A percentile compares a stretch with the other conserved stretches of the same genome.
These are phyloP conservation scores for Epithele typhae DNA, from an alignment of 768 basidiomycete species.

Conservation along the genomic window DNA sequence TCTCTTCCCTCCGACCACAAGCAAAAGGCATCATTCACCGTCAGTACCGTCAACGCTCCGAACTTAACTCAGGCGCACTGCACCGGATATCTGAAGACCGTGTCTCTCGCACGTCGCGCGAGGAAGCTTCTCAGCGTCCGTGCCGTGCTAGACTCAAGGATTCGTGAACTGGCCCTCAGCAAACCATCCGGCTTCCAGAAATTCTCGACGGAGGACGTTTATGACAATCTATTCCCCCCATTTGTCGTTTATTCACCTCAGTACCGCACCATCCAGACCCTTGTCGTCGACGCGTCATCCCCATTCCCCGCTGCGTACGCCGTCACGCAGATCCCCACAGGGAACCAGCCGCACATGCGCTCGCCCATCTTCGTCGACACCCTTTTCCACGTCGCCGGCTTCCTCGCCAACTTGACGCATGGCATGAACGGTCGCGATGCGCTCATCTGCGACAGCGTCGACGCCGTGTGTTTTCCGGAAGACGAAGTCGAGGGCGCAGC, in stretches of 20 bases:
- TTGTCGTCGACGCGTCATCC: constrained; percentile 44
- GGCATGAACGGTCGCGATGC: constrained; percentile 38
- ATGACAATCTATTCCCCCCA: constrained; percentile 65
- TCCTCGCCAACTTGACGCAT: constrained; percentile 57
- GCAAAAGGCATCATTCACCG: neutral
- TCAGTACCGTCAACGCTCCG: neutral
- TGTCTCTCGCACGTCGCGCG: no score
- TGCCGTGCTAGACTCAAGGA: no score
- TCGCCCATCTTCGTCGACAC: constrained; percentile 65
- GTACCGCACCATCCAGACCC: constrained; percentile 54
- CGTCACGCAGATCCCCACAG: constrained; percentile 36
- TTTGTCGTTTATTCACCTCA: constrained; percentile 58
- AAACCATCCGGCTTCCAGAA: no score
- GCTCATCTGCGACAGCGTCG: constrained; percentile 60
- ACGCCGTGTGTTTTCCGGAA: constrained; percentile 43
- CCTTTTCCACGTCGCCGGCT: constrained; percentile 65
- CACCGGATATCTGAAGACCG: neutral
- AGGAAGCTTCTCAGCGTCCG: no score
- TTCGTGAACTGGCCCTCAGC: no score
- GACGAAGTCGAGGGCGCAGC: constrained; percentile 35
- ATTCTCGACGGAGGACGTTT: constrained; percentile 52
- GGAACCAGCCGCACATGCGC: no score
- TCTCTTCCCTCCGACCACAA: no score
- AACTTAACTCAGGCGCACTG: neutral
- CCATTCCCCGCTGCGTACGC: constrained; percentile 51